Evolutionary conservation across 768 basidiomycete genomes (phyloP), one percentile per base, ranked within the genome.

Genomic region (Boletus rex-veris): DNA sequence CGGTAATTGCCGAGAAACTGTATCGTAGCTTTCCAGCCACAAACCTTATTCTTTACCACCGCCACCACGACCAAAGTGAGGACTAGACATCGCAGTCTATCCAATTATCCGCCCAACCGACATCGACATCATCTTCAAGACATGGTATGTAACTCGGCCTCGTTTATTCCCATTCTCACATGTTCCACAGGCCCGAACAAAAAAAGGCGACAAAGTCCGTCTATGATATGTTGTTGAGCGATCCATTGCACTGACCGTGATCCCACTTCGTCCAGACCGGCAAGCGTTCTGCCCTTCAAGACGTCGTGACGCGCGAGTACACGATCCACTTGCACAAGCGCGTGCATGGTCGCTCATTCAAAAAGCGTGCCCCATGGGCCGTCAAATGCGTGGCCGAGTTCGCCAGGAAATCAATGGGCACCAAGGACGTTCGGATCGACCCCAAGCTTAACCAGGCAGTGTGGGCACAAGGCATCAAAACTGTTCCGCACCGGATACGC

Each of bases 261-360:
- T 50, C 41, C 47, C 30, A 37, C 40, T 26, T 28, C 38, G 45
- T 54, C 36, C 49, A 85, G 81, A 80, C 86, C 67, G 85, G 85
- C 75, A 96, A 97, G 83, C 93, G 96, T 75, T 95, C 93, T 55
- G 96, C 96, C 51, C 91, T 98, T 72, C 84, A 91, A 76, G 96
- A 98, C 74, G 96, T 98, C 77, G 96, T 98, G 61, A 90, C 95
- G 61, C 88, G 95, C 68, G 96, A 99, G 74, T 97, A 98, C 87
- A 98, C 96, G 68, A 89, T 98, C 80, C 92, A 97, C 77, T 78
- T 98, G 38, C 93, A 97, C 86, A 97, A 96, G 75, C 86, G 76
- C 62, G 92, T 94, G 40, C 91, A 93, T 74, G 91, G 88, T 63
- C 83, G 88, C 56, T 88, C 90, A 40, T 98, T 97, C 83, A 98